Conservation (phyloP, 768 basidiomycete species). For the Neoboletus brunneissimus region DNA sequence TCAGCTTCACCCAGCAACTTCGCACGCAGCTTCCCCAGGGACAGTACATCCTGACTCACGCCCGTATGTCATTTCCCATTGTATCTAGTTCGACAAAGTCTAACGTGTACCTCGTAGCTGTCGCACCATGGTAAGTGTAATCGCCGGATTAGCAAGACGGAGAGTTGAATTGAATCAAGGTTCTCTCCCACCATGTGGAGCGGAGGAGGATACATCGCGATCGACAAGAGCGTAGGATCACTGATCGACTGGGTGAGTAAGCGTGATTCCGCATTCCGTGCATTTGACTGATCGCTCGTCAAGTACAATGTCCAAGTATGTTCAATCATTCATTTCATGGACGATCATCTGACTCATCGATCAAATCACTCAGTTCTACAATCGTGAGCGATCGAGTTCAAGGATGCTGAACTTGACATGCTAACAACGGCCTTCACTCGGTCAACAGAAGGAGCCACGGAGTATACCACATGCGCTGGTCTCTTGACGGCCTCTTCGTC, state of each 20-base stretch:
- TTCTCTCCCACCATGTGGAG: slow-evolving; percentile 20
- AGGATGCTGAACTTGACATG: background rate
- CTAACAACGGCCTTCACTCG: background rate
- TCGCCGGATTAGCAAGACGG: background rate
- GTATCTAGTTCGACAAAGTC: too few relatives aligned
- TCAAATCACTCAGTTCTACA: too few relatives aligned
- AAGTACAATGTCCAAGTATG: slow-evolving; percentile 40
- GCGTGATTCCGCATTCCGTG: background rate
- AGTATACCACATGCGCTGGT: slow-evolving; percentile 22
- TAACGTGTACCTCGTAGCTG: too few relatives aligned
- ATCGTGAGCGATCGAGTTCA: slow-evolving; percentile 18
- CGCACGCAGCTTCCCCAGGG: slow-evolving; percentile 33
- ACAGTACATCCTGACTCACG: slow-evolving; percentile 34
- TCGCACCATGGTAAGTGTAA: slow-evolving; percentile 18
- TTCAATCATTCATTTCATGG: background rate
- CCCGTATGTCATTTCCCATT: slow-evolving; percentile 25
- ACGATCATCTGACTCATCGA: too few relatives aligned
- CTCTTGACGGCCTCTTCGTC: too few relatives aligned
- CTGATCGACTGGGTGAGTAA: slow-evolving; percentile 44
- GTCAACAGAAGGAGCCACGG: slow-evolving; percentile 34
- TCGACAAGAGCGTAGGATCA: slow-evolving; percentile 37
- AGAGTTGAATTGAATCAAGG: slow-evolving; percentile 5
- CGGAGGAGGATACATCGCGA: slow-evolving; percentile 36
- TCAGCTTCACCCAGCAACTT: slow-evolving; percentile 30
- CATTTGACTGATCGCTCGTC: too few relatives aligned